Evolutionary conservation across 106 monocot genomes (phyloP), one percentile per base, ranked within the genome.

Genomic region (Allium fistulosum): DNA sequence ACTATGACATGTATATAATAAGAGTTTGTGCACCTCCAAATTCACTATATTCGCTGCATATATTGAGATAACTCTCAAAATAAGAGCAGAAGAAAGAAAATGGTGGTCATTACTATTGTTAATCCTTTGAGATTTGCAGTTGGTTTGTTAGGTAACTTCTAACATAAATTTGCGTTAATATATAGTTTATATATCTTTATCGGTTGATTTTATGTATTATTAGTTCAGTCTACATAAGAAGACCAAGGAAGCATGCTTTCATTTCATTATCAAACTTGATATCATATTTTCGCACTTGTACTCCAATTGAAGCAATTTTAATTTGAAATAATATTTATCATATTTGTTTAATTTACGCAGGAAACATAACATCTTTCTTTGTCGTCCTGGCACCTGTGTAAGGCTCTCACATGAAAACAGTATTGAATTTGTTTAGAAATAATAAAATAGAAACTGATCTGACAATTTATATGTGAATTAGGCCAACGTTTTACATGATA

Each of bases 371-470:
- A 17, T 82, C 82, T 50, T 82, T 82, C 16, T 0, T 78, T 58
- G 82, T 82, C n/a, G 49, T 71, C 69, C 28, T 82, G 16, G 69
- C 78, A 6, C 82, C 82, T 28, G n/a, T 82, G 82, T 82, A 71
- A 78, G 78, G 37, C 47, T 53, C 48, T 47, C n/a, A 26, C 27
- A 14, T 51, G 11, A 48, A 49, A 8, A 60, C 6, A 17, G 3
- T 60, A 8, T 18, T 16, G 9, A 2, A 0, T 22, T 10, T 17
- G 2, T 22, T 9, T 22, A 13, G 18, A 9, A 15, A 60, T 17
- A 60, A 60, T 10, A 60, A 60, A 17, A 60, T 3, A 17, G 2
- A 60, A 60, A 60, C 18, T 22, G 17, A 9, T 60, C 9, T 60
- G n/a, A 60, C 11, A 55, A 55, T 55, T 55, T 55, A 55, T 55